Percentiles rank a stretch among this genome's conserved stretches.
Conservation (phyloP, 345 rosid species). For the Populus simonii region DNA sequence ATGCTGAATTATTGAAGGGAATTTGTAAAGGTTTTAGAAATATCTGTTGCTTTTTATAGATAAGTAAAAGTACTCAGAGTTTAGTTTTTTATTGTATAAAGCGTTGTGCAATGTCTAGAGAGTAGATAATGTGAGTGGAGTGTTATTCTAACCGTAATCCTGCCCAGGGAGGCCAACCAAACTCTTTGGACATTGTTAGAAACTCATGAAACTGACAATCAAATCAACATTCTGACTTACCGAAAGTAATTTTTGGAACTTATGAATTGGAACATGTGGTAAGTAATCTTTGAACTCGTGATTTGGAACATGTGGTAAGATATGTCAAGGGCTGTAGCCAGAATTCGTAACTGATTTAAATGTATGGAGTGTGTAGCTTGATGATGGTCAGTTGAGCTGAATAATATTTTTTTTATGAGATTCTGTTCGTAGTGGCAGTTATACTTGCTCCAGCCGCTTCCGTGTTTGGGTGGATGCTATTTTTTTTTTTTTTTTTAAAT, state of each 20-base stretch:
- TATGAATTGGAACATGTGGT: neutral
- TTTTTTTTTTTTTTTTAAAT: neutral
- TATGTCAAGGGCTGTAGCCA: neutral
- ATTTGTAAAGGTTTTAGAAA: neutral
- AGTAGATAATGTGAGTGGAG: neutral
- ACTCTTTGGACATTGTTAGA: neutral
- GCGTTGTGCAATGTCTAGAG: neutral
- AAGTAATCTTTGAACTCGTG: neutral
- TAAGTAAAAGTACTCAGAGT: neutral
- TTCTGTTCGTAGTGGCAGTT: neutral
- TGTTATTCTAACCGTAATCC: neutral
- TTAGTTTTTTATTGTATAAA: neutral
- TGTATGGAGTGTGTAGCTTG: neutral
- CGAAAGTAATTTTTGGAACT: neutral
- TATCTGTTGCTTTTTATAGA: neutral
- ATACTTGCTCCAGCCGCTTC: neutral
- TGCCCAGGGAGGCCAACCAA: neutral
- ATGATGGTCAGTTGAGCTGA: neutral
- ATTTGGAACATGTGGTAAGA: neutral
- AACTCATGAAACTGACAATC: neutral
- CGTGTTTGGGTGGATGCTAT: neutral
- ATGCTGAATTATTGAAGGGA: neutral
- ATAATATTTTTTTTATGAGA: neutral
- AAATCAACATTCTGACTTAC: neutral
- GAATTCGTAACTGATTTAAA: neutral